phyloP scores from a whole-genome alignment of 495 filamentous ascomycete species.

The Neurospora tetrasperma region DNA sequence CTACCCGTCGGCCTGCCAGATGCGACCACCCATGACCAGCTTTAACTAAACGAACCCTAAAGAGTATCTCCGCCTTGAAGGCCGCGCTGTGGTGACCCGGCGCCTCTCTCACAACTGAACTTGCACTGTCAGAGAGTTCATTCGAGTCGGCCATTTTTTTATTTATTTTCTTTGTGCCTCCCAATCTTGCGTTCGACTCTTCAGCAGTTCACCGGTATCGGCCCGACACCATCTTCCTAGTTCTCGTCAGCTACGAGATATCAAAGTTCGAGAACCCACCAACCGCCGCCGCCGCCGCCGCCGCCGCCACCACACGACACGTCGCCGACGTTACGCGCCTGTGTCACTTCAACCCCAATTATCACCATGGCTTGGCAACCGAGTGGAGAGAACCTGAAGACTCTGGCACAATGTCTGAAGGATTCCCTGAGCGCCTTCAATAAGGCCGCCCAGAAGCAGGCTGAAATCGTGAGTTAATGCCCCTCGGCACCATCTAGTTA shows the following conservation, averaged over 20 bases:
- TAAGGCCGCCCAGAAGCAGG: conserved; percentile 68
- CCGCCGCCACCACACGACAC: conserved; percentile 3
- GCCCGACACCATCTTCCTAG: neutral
- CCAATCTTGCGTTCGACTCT: neutral
- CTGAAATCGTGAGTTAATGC: conserved; percentile 47
- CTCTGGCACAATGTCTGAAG: conserved; percentile 78
- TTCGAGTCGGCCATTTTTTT: neutral
- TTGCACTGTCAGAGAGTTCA: neutral
- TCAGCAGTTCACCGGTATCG: conserved; percentile 2
- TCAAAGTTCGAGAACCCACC: neutral
- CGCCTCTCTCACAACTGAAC: neutral
- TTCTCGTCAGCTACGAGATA: neutral
- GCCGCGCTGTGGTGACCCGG: conserved; percentile 2
- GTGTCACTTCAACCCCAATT: neutral
- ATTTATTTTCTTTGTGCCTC: neutral
- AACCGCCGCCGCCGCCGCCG: neutral
- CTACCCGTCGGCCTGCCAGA: conserved; percentile 1
- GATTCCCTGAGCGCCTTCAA: conserved; percentile 85
- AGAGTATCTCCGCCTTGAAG: neutral
- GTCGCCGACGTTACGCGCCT: neutral
- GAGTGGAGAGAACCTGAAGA: conserved; percentile 70
- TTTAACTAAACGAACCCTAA: conserved; percentile 2
- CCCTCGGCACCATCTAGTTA: neutral
- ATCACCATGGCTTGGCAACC: conserved; percentile 85
- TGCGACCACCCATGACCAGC: conserved; percentile 6